A percentile compares a stretch with the other conserved stretches of the same genome.
Evolutionary conservation across 1,284 basidiomycete genomes (phyloP).

Genomic region (Thelephora terrestris): DNA sequence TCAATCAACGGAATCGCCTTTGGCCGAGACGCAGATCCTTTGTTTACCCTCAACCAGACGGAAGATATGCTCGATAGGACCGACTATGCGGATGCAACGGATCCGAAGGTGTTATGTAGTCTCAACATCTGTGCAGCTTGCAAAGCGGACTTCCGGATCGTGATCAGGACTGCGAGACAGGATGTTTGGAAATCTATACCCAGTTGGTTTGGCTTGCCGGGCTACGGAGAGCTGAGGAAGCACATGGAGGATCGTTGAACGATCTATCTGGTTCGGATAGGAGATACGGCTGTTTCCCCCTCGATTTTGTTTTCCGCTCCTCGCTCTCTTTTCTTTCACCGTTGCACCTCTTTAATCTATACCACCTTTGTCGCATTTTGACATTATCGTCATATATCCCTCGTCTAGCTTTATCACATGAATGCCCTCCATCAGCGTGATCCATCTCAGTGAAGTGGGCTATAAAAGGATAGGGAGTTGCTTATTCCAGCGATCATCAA

Average conservation of each 20-base stretch:
- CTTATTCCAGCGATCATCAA: too few species aligned
- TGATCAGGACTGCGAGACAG: conserved; percentile 42
- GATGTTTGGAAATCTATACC: conserved; percentile 58
- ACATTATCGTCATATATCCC: too few species aligned
- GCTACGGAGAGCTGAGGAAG: conserved; percentile 9
- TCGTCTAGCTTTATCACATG: too few species aligned
- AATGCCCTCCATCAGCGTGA: too few species aligned
- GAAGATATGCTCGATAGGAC: conserved; percentile 58
- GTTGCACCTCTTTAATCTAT: too few species aligned
- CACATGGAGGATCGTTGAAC: conserved; percentile 1
- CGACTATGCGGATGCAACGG: conserved; percentile 52
- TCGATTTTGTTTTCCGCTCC: too few species aligned
- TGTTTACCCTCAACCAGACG: conserved; percentile 56
- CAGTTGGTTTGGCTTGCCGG: conserved; percentile 49
- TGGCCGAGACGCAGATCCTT: conserved; percentile 62
- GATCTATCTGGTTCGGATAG: too few species aligned
- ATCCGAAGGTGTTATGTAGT: conserved; percentile 34
- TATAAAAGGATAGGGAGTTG: too few species aligned
- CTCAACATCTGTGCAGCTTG: conserved; percentile 52
- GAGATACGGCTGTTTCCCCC: too few species aligned
- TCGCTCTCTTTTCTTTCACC: too few species aligned
- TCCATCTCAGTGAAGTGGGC: too few species aligned
- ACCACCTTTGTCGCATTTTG: too few species aligned
- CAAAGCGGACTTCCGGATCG: conserved; percentile 46
- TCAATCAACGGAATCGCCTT: conserved; percentile 58